These are phyloP conservation scores for Fraxinus nigra DNA, from an alignment of 305 asterid species.

Conservation along the genomic window DNA sequence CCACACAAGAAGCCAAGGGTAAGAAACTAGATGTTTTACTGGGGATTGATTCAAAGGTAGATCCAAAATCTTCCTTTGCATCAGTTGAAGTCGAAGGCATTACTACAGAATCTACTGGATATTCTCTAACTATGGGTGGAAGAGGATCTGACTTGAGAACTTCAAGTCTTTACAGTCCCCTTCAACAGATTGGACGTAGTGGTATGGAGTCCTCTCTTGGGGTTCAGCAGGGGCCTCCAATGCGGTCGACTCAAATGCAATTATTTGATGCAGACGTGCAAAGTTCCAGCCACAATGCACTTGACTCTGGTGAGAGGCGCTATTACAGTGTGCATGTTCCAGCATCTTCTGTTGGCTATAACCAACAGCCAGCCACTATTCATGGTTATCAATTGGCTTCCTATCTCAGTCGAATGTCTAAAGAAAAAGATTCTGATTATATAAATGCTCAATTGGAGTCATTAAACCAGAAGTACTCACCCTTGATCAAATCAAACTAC, in stretches of 20 bases:
- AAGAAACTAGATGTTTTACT: constrained; percentile 66
- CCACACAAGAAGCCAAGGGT: constrained; percentile 64
- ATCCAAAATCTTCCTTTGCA: constrained; percentile 47
- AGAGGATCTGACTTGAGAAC: constrained; percentile 53
- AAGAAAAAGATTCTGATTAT: constrained; percentile 47
- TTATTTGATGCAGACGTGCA: constrained; percentile 45
- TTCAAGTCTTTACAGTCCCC: constrained; percentile 44
- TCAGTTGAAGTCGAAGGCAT: constrained; percentile 51
- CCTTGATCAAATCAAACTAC: constrained; percentile 38
- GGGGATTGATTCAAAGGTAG: constrained; percentile 60
- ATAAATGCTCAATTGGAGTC: constrained; percentile 49
- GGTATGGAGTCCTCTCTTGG: constrained; percentile 53
- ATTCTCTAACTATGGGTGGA: constrained; percentile 45
- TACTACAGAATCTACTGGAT: constrained; percentile 49
- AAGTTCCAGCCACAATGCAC: constrained; percentile 36
- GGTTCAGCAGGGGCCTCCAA: constrained; percentile 49
- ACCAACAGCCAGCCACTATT: constrained; percentile 80
- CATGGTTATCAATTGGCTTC: constrained; percentile 71
- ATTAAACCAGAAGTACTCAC: constrained; percentile 35
- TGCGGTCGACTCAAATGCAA: constrained; percentile 48
- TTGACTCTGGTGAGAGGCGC: constrained; percentile 75
- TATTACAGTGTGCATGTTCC: constrained; percentile 72
- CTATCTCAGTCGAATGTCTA: constrained; percentile 47
- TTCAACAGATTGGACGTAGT: constrained; percentile 49
- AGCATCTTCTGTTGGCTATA: constrained; percentile 57